A percentile compares a stretch with the other conserved stretches of the same genome.
These are phyloP conservation scores for Thielaviopsis musarum DNA, from an alignment of 2,329 filamentous ascomycete species.

Conservation along the genomic window DNA sequence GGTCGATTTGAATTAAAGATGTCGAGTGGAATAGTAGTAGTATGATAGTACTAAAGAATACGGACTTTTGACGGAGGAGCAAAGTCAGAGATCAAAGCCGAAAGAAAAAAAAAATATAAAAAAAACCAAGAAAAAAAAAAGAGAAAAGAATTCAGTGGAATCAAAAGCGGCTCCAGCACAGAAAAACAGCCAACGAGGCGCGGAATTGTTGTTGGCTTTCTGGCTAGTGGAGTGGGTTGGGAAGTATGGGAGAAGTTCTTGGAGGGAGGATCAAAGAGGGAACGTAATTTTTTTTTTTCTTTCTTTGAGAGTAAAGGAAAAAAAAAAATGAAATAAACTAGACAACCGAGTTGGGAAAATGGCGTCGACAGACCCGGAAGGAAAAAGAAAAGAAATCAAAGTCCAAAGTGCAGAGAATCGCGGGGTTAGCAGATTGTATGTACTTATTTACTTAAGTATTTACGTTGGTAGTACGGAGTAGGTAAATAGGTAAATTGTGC, in stretches of 20 bases:
- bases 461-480: background rate
- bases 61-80: too few species aligned
- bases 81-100: too few species aligned
- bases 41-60: too few species aligned
- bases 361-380: background rate
- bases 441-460: too few species aligned
- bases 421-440: background rate
- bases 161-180: too few species aligned
- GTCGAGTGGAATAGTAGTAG: too few species aligned
- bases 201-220: too few species aligned
- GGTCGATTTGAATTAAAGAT: background rate
- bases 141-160: too few species aligned
- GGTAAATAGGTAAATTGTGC: too few species aligned
- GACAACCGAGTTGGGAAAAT: background rate
- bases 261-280: background rate
- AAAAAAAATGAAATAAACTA: background rate
- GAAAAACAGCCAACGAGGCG: too few species aligned
- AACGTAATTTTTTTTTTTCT: background rate
- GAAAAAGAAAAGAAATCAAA: background rate
- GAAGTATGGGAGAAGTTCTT: background rate
- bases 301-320: background rate
- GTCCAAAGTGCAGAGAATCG: conserved; percentile 8
- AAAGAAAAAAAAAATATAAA: too few species aligned
- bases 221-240: background rate
- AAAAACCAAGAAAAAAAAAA: too few species aligned